A percentile compares a stretch with the other conserved stretches of the same genome.
Conservation (phyloP, 306 rosid species). For the Medicago lupulina region DNA sequence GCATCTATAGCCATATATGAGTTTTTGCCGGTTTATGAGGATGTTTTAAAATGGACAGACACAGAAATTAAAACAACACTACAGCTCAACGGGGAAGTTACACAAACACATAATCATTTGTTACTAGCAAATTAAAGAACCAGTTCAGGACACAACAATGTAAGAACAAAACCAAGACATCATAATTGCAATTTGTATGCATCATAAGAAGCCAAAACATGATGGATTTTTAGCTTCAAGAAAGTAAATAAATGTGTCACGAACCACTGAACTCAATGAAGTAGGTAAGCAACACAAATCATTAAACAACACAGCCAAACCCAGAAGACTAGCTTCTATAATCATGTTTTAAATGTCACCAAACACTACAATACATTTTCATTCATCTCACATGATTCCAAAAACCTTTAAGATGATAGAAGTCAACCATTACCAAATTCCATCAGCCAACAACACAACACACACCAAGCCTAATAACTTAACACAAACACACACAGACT, state of each 20-base stretch:
- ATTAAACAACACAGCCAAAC: not conserved
- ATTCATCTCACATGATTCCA: conserved; percentile 26
- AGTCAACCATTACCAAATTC: conserved; percentile 20
- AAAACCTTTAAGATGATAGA: conserved; percentile 14
- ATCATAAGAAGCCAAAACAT: conserved; percentile 25
- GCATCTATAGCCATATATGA: conserved; percentile 1
- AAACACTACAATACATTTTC: conserved; percentile 32
- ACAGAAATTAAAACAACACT: conserved; percentile 9
- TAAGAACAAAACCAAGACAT: conserved; percentile 22
- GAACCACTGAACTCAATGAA: conserved; percentile 6
- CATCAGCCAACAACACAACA: conserved; percentile 31
- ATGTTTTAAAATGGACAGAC: not conserved
- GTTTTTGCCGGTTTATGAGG: not conserved
- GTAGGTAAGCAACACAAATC: conserved; percentile 25
- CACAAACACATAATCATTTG: not conserved
- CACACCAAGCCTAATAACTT: conserved; percentile 8
- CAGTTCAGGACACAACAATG: conserved; percentile 13
- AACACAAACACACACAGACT: not conserved
- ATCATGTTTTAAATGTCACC: not conserved
- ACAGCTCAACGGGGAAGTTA: conserved; percentile 1
- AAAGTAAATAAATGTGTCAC: not conserved
- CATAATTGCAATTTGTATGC: not conserved
- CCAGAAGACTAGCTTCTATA: not conserved
- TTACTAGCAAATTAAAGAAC: conserved; percentile 23
- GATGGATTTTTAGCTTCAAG: conserved; percentile 20